A percentile compares a stretch with the other conserved stretches of the same genome.
Evolutionary conservation across 176 grass and related monocot species (phyloP).

Genomic region (Eleusine indica): DNA sequence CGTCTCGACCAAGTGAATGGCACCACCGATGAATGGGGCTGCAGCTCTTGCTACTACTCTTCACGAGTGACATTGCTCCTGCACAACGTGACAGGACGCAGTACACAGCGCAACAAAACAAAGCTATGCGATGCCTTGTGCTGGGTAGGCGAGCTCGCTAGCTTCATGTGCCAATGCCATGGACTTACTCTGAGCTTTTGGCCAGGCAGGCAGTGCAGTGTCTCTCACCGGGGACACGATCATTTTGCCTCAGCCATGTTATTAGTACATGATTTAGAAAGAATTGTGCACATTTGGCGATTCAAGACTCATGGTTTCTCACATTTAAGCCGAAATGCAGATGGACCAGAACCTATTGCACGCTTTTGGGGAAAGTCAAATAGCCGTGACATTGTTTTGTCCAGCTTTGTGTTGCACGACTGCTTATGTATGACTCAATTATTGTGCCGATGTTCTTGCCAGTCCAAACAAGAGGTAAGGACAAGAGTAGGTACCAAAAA

Average conservation of each 20-base stretch:
- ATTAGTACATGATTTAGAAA: too few relatives aligned
- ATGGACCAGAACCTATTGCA: too few relatives aligned
- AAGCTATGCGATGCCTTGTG: background rate
- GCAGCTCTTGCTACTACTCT: background rate
- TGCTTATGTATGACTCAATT: background rate
- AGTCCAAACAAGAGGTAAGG: slow-evolving; percentile 22
- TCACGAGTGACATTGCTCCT: background rate
- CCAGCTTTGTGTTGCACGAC: too few relatives aligned
- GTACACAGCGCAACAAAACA: background rate
- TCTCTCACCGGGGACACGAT: too few relatives aligned
- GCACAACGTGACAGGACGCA: background rate
- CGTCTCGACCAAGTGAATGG: background rate
- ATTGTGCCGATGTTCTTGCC: background rate
- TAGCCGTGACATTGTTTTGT: background rate
- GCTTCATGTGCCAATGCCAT: background rate
- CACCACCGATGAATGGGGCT: slow-evolving; percentile 9
- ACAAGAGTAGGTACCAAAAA: slow-evolving; percentile 25
- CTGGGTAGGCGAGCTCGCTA: background rate
- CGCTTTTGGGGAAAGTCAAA: background rate
- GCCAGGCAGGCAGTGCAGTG: background rate
- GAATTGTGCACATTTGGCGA: too few relatives aligned
- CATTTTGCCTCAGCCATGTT: too few relatives aligned
- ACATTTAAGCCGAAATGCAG: too few relatives aligned
- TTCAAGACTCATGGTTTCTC: too few relatives aligned
- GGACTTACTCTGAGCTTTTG: background rate